phyloP scores from a whole-genome alignment of 148 eudicot genomes.

The Talinum fruticosum region DNA sequence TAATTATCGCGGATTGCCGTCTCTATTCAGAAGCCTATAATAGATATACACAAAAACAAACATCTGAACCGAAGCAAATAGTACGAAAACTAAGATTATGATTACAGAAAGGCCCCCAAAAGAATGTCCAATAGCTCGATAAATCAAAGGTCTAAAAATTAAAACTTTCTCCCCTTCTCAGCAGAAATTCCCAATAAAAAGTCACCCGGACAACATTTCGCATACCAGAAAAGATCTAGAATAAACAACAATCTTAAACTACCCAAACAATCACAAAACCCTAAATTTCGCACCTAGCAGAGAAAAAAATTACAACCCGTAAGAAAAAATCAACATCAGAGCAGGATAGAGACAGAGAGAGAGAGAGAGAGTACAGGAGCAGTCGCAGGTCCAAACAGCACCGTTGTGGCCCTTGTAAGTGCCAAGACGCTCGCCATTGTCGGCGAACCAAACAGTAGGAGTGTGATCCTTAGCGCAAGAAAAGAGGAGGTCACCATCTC shows the following conservation, averaged over 20 bases:
- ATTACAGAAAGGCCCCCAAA: background rate
- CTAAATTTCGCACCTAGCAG: background rate
- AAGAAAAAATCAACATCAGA: background rate
- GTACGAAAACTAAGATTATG: background rate
- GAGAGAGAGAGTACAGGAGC: constrained; percentile 42
- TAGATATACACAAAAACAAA: background rate
- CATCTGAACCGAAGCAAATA: background rate
- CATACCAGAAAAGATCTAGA: background rate
- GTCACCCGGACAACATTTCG: background rate
- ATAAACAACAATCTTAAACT: background rate
- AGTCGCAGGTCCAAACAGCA: constrained; percentile 92
- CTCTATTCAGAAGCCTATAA: background rate
- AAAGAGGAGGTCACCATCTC: constrained; percentile 76
- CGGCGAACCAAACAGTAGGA: constrained; percentile 78
- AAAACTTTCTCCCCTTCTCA: background rate
- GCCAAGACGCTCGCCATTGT: constrained; percentile 81
- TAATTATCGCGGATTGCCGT: background rate
- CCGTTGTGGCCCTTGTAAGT: constrained; percentile 94
- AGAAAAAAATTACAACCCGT: too few relatives aligned
- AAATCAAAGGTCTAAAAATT: background rate
- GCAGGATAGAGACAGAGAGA: background rate
- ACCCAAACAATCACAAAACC: background rate
- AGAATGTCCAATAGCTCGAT: background rate
- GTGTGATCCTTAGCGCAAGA: constrained; percentile 76
- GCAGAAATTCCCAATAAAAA: background rate